phyloP scores from a whole-genome alignment of 164 flowering plant genomes.

The Kalanchoe fedtschenkoi region DNA sequence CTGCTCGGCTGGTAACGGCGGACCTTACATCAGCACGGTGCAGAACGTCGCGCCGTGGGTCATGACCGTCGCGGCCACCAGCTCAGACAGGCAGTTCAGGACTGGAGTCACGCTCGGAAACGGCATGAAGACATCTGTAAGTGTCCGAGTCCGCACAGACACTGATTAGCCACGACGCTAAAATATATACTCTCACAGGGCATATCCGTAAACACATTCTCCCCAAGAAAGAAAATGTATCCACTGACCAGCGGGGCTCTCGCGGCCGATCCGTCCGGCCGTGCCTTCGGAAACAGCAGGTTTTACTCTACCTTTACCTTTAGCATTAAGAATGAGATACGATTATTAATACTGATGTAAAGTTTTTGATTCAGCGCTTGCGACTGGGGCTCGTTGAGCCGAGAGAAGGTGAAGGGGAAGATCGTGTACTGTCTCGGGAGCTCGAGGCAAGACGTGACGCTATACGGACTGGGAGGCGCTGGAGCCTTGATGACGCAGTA shows the following conservation, averaged over 20 bases:
- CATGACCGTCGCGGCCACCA: constrained; percentile 42
- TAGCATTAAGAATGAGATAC: too few relatives aligned
- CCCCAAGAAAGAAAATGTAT: constrained; percentile 28
- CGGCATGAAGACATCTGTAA: constrained; percentile 29
- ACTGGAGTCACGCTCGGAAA: constrained; percentile 37
- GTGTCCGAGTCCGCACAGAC: constrained; percentile 7
- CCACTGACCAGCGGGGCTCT: constrained; percentile 39
- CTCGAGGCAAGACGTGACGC: constrained; percentile 21
- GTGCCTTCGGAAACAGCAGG: constrained; percentile 26
- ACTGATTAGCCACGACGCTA: not conserved
- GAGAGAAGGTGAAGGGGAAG: constrained; percentile 42
- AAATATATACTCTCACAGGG: constrained; percentile 28
- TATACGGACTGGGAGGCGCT: constrained; percentile 22
- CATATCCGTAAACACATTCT: constrained; percentile 38
- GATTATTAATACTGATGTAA: too few relatives aligned
- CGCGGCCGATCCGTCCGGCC: constrained; percentile 19
- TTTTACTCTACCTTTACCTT: constrained; percentile 5
- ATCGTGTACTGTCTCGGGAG: constrained; percentile 47
- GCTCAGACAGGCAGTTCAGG: constrained; percentile 31
- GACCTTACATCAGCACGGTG: constrained; percentile 25
- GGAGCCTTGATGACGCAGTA: constrained; percentile 27
- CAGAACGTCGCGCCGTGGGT: constrained; percentile 55
- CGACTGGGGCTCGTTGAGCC: constrained; percentile 24
- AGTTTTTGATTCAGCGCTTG: constrained; percentile 38
- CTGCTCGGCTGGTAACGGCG: constrained; percentile 45